Evolutionary conservation across 2,329 filamentous ascomycete species (phyloP), one percentile per base, ranked within the genome.

Genomic region (Penicillium sp.): DNA sequence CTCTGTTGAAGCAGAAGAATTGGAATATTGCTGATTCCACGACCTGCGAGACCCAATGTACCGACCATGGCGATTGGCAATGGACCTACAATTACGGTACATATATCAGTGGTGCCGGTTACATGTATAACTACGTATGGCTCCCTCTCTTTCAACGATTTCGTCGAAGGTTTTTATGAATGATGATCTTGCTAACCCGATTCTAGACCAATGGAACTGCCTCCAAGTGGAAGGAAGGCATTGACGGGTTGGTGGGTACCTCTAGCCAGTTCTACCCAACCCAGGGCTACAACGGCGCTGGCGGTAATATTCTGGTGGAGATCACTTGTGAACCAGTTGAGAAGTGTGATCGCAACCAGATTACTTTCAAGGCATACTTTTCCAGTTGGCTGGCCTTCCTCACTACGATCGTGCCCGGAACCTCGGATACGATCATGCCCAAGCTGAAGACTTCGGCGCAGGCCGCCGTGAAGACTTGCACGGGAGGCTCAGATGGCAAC

Each of bases 301-400:
- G 69, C 43, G 74, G 84, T 14, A 81, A 81, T 43, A 79, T 89
- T 64, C 86, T 89, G 66, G 85, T 78, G 56, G 91, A 95, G 72
- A 76, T 85, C 3, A 81, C 87, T 13, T 94, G 91, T 75, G 89
- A 92, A 66, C 74, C 80, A 2, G 77, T 72, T 10, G 69, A 72
- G 31, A 84, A 79, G 40, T 95, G 91, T 77, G 88, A 88, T 55
- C 82, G 84, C 50, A 91, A 94, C 67, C 89, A 92, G 80, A 75
- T 85, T 60, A 86, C 84, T 2, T 92, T 89, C 83, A 91, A 91
- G 75, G 88, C 88, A 19, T 89, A 88, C 65, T 79, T 91, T 16
- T 82, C 86, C 65, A 84, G 87, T 27, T 90, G 88, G 86, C 77
- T 91, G 65, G 81, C 86, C 2, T 80, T 83, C 35, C 80, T 85